phyloP scores from a whole-genome alignment of 2,329 filamentous ascomycete species.

The Aspergillus pseudoterreus region DNA sequence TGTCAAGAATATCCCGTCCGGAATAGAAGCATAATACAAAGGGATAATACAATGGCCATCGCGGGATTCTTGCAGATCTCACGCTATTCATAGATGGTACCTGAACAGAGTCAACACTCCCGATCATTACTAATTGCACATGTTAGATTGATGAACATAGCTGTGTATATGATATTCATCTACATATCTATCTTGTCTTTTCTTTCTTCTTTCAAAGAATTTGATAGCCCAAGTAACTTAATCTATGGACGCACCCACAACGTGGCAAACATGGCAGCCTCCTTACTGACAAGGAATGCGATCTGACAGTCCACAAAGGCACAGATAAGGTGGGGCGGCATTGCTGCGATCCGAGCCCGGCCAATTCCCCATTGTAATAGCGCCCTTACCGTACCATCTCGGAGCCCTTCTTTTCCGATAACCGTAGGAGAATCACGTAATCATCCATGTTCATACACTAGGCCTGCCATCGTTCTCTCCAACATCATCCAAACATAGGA shows the following conservation, averaged over 20 bases:
- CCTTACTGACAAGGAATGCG: too few species aligned
- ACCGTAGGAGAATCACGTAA: slow-evolving; percentile 16
- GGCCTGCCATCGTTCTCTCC: too few species aligned
- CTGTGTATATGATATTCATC: too few species aligned
- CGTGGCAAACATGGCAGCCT: background rate
- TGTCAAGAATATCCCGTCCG: too few species aligned
- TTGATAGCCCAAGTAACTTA: background rate
- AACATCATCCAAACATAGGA: too few species aligned
- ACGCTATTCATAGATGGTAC: background rate
- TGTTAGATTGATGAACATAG: too few species aligned
- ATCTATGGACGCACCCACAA: background rate
- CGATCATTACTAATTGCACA: background rate
- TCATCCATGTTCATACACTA: too few species aligned
- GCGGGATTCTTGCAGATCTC: background rate
- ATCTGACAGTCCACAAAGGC: too few species aligned
- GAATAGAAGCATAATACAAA: too few species aligned
- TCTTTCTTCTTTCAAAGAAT: too few species aligned
- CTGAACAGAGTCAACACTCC: background rate
- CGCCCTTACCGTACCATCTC: slow-evolving; percentile 12
- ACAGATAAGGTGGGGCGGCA: slow-evolving; percentile 14
- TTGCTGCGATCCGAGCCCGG: slow-evolving; percentile 13
- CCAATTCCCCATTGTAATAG: background rate
- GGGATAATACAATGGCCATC: too few species aligned
- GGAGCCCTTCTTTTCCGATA: slow-evolving; percentile 12
- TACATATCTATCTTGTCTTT: too few species aligned